Base-by-base conservation (phyloP, 2,329 filamentous ascomycete genomes). In the Zarea fungicola region DNA sequence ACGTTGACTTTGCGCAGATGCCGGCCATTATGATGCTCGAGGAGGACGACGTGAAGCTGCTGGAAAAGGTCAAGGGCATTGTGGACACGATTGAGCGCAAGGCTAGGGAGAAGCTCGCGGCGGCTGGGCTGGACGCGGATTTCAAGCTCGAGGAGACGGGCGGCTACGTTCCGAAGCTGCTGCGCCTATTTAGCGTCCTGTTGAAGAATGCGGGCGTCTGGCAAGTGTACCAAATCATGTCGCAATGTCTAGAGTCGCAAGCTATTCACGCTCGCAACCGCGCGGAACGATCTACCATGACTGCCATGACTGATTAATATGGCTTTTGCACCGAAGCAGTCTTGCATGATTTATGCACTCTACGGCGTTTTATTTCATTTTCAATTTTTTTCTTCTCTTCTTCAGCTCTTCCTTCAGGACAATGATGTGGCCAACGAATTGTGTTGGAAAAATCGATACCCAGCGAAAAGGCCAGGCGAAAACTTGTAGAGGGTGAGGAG, bases 1-100 rank as follows among this genome's bases (percentile, higher is more conserved):
- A 86, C 0, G 80, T 93, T 28, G 89, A 96, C 58, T 77, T 89
- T 44, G 74, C 76, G 1, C 84, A 91, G 56, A 87, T 95, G 7
- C 89, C 90, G 3, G 89, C 85, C 2, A 86, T 95, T 49, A 89
- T 96, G 81, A 78, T 96, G 4, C 75, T 97, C 1, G 91, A 96
- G 60, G 88, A 93, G 16, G 92, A 97, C 62, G 92, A 99, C 56
- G 79, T 87, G 55, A 92, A 92, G 65, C 74, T 97, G 2, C 71
- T 97, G 6, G 76, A 80, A 37, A 96, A 95, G 69, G 83, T 96
- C 21, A 80, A 87, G 56, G 85, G 89, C 54, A 85, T 97, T 9
- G 70, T 96, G 34, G 72, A 77, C 29, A 85, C 81, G 53, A 83
- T 89, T 9, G 89, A 96, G 64, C 74, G 81, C 60, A 96, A 95